phyloP scores from a whole-genome alignment of 1,139 yeast genomes.

The Geotrichum phurueaensis region DNA sequence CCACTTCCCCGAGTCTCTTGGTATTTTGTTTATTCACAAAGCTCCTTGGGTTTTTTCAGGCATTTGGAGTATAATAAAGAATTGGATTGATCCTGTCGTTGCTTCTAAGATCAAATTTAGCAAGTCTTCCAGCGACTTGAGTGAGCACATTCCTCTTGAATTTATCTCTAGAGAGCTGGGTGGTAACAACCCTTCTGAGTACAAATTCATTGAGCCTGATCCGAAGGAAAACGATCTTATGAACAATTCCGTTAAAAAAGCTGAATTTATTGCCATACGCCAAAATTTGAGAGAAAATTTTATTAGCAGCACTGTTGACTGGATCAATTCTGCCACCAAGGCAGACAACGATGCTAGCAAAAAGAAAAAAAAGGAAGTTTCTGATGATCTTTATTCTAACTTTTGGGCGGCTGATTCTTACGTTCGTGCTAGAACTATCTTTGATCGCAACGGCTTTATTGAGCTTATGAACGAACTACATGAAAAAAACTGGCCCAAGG shows the following conservation, averaged over 20 bases:
- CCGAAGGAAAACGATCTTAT: conserved; percentile 43
- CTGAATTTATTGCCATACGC: conserved; percentile 44
- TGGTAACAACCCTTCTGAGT: conserved; percentile 54
- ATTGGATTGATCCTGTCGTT: conserved; percentile 85
- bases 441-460: conserved; percentile 53
- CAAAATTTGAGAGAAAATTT: conserved; percentile 44
- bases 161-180: conserved; percentile 60
- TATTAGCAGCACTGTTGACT: conserved; percentile 52
- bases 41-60: conserved; percentile 90
- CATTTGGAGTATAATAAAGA: conserved; percentile 76
- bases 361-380: conserved; percentile 46
- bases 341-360: conserved; percentile 42
- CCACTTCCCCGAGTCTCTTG: conserved; percentile 81
- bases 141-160: conserved; percentile 47
- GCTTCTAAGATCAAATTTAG: conserved; percentile 77
- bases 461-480: conserved; percentile 17
- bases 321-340: conserved; percentile 52
- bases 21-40: conserved; percentile 67
- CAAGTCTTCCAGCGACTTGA: conserved; percentile 53
- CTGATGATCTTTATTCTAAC: conserved; percentile 47
- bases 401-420: conserved; percentile 65
- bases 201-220: conserved; percentile 52
- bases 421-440: conserved; percentile 59
- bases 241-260: conserved; percentile 42
- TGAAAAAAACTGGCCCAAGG: neutral